Percentiles rank a stretch among this genome's conserved stretches.
phyloP scores from a whole-genome alignment of 176 grass and related monocot species.

The Microstegium vimineum region DNA sequence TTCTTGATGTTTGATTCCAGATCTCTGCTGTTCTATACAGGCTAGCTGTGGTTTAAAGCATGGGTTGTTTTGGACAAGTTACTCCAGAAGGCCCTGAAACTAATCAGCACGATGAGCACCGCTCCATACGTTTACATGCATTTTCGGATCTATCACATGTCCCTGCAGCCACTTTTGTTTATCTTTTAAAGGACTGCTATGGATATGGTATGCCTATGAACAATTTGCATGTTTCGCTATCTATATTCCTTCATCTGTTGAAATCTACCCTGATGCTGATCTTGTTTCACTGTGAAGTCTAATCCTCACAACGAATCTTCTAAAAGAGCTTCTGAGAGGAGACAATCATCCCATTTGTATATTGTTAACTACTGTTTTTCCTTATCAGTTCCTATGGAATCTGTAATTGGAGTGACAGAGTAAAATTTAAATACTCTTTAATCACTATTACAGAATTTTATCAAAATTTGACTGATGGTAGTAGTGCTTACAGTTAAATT shows the following conservation, averaged over 20 bases:
- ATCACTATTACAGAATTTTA: neutral
- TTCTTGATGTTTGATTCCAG: conserved; percentile 4
- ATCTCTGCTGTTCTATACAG: conserved; percentile 30
- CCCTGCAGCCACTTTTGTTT: conserved; percentile 68
- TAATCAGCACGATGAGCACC: conserved; percentile 21
- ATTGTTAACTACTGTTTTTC: neutral
- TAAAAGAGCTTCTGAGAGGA: conserved; percentile 3
- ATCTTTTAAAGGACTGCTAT: conserved; percentile 85
- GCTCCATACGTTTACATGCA: conserved; percentile 63
- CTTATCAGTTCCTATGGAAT: neutral
- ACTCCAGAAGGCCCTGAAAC: conserved; percentile 10
- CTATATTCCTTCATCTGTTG: neutral
- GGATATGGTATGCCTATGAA: conserved; percentile 54
- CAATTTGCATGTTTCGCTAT: conserved; percentile 1
- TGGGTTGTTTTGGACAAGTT: conserved; percentile 29
- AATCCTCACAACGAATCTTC: neutral
- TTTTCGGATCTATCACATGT: conserved; percentile 84
- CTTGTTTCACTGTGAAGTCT: neutral
- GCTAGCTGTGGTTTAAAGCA: conserved; percentile 29
- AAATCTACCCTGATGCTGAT: neutral
- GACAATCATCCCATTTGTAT: neutral
- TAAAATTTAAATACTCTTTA: neutral
- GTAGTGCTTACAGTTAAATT: neutral
- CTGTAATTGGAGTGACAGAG: neutral
- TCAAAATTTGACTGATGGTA: neutral